Base-by-base conservation (phyloP, 1,139 yeast species). In the Lizanozyma gosingica region DNA sequence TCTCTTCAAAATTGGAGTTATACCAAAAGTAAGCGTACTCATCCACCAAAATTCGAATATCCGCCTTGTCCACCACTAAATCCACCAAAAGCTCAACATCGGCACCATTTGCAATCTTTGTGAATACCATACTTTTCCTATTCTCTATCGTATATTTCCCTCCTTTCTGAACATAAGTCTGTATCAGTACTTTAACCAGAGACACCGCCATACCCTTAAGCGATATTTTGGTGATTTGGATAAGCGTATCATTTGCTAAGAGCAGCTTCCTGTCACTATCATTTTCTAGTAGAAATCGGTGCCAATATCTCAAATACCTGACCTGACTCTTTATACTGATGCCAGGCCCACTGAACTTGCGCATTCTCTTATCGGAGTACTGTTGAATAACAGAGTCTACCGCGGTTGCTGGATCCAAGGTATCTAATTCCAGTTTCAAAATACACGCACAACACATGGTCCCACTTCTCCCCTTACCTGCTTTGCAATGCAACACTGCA, bases 401-500 rank as follows among this genome's bases (percentile, higher is more conserved):
- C 1, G 65, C 49, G 40, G 61, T 46, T 3, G 54, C 60, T 35
- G 56, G 49, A 39, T 59, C 58, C 38, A 69, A 63, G 45, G 51
- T 59, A 73, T 88, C 78, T 44, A 90, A 57, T 52, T 79, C 83
- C n/a, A n/a, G n/a, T n/a, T n/a, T n/a, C n/a, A n/a, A n/a, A n/a
- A n/a, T n/a, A n/a, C n/a, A n/a, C 0, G 90, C 86, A 49, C 88
- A 78, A 2, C 76, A 73, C 3, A 86, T 61, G 0, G 90, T 75
- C 0, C 97, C 97, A 0, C 95, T 80, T 32, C 97, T 64, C 0
- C 97, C 97, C 56, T 87, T 90, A 0, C 97, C 97, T 44, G 87
- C 88, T 52, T 84, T 81, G 55, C 97, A 92, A 55, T 92, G 97
- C 8, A 90, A 59, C 0, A 88, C 73, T 0, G 84, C 94, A 1